Percentiles rank a stretch among this genome's conserved stretches.
Conservation (phyloP, 1,284 basidiomycete genomes). For the Ganoderma sinense region DNA sequence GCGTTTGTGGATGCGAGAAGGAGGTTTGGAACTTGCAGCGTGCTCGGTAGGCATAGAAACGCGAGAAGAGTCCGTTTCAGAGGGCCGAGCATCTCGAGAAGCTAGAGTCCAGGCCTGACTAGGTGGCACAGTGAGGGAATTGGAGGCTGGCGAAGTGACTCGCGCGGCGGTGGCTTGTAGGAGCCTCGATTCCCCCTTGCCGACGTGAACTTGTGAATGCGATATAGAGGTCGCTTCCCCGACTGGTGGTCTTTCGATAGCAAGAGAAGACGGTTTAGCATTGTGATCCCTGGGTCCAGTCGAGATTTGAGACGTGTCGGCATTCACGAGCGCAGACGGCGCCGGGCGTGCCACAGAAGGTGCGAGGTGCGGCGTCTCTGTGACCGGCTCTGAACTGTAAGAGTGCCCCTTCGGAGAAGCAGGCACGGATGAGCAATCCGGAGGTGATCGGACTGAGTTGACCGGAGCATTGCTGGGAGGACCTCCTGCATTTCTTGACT, state of each 20-base stretch:
- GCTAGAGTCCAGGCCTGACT: background rate
- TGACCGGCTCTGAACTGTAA: background rate
- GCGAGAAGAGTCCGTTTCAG: background rate
- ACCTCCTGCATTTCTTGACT: background rate
- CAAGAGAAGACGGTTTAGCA: background rate
- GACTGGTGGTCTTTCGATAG: background rate
- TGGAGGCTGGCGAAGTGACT: background rate
- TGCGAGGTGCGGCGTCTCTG: background rate
- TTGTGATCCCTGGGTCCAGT: background rate
- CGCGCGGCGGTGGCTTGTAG: background rate
- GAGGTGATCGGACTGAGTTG: background rate
- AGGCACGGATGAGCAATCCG: background rate
- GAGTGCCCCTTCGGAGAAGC: background rate
- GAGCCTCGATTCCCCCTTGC: background rate
- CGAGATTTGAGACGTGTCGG: background rate
- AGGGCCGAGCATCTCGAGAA: background rate
- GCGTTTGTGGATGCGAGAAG: background rate
- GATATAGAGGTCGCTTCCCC: background rate
- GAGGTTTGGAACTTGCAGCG: background rate
- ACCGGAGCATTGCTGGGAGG: background rate
- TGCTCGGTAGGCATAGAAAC: too few species aligned
- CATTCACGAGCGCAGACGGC: background rate
- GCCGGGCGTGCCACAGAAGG: background rate
- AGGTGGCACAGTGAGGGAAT: background rate
- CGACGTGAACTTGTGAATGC: accelerated